Evolutionary conservation across 306 rosid genomes (phyloP).

Genomic region (Sicyos edulis): DNA sequence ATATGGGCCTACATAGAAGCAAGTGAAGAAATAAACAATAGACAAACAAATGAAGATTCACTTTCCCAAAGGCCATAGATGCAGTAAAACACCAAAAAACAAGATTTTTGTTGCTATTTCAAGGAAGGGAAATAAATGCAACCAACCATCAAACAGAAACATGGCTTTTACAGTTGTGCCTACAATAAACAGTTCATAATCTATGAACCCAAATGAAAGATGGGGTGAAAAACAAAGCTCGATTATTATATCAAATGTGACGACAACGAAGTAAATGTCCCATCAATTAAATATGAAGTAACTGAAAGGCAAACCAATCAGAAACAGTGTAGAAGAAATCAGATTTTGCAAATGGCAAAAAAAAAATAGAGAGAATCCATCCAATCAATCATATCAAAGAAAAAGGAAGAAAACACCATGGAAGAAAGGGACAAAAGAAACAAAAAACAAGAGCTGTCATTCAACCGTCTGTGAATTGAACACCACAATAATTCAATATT

Average conservation of each 20-base stretch:
- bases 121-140: conserved; percentile 18
- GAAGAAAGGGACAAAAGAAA: conserved; percentile 2
- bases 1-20: conserved; percentile 49
- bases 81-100: conserved; percentile 9
- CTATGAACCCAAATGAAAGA: conserved; percentile 10
- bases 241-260: conserved; percentile 26
- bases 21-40: conserved; percentile 45
- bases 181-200: conserved; percentile 16
- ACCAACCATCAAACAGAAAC: conserved; percentile 25
- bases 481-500: not conserved
- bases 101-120: not conserved
- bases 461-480: conserved; percentile 8
- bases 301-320: conserved; percentile 31
- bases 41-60: conserved; percentile 28
- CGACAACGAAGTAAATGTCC: conserved; percentile 45
- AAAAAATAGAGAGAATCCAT: conserved; percentile 29
- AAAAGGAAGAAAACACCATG: conserved; percentile 25
- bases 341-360: conserved; percentile 24
- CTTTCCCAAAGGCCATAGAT: conserved; percentile 19
- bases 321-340: conserved; percentile 31
- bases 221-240: conserved; percentile 16
- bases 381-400: conserved; percentile 33
- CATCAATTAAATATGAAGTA: conserved; percentile 54
- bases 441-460: conserved; percentile 17
- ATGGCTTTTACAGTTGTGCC: conserved; percentile 12